Conservation (phyloP, 192 early-diverging fungal genomes). For the Phycomyces nitens region DNA sequence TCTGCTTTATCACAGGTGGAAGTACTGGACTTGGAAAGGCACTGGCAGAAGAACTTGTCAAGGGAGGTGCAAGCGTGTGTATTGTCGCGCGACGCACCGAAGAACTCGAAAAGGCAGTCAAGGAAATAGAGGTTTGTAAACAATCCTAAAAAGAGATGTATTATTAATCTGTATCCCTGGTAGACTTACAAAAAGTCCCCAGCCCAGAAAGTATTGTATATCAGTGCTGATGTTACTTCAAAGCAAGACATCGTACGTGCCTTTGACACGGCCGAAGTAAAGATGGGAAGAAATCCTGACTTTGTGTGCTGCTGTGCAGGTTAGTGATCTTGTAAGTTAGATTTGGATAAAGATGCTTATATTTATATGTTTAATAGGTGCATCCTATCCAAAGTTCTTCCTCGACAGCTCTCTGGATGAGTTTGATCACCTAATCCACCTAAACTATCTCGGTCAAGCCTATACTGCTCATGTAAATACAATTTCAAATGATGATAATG, state of each 20-base stretch:
- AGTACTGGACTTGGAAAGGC: constrained; percentile 49
- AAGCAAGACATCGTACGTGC: constrained; percentile 50
- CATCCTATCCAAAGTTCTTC: constrained; percentile 59
- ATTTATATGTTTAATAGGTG: constrained; percentile 23
- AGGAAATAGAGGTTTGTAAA: background rate
- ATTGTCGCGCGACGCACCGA: background rate
- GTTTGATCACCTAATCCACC: constrained; percentile 51
- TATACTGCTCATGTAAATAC: constrained; percentile 61
- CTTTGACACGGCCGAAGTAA: constrained; percentile 50
- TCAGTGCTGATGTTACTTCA: constrained; percentile 63
- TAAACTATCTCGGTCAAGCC: constrained; percentile 67
- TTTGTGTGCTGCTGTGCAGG: constrained; percentile 57
- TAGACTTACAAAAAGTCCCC: too few species aligned
- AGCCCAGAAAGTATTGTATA: constrained; percentile 44
- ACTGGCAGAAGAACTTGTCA: background rate
- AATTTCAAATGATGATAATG: background rate
- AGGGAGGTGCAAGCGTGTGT: background rate
- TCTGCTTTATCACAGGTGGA: constrained; percentile 73
- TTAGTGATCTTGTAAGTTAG: constrained; percentile 24
- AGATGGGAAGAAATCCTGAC: constrained; percentile 50
- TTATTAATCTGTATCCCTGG: background rate
- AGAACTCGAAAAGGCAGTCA: background rate
- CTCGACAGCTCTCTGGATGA: constrained; percentile 56
- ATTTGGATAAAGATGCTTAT: constrained; percentile 17
- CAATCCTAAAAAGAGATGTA: background rate